These are phyloP conservation scores for Aureobasidium uvarum DNA, from an alignment of 2,329 filamentous ascomycete species.

Conservation along the genomic window DNA sequence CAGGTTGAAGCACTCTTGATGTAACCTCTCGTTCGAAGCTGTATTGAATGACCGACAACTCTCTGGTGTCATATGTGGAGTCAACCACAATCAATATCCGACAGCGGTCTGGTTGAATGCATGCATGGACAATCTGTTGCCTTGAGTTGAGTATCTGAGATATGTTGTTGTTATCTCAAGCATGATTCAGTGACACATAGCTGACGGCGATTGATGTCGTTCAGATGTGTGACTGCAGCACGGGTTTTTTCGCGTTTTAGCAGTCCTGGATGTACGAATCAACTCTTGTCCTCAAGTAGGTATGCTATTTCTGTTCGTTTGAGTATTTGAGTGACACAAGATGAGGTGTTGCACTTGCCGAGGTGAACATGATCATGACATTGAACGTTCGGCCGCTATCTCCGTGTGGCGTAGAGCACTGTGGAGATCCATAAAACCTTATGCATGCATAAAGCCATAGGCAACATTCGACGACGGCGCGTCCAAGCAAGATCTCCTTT, in stretches of 20 bases:
- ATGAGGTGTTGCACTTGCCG: neutral
- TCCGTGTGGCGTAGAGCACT: neutral
- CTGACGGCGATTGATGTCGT: neutral
- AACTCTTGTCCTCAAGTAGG: no score
- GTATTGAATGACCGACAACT: neutral
- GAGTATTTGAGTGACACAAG: neutral
- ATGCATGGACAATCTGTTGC: neutral
- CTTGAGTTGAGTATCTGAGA: neutral
- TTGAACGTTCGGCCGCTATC: neutral
- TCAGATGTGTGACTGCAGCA: neutral
- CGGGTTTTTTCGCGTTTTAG: neutral
- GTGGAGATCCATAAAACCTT: neutral
- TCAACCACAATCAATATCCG: neutral
- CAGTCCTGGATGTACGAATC: neutral
- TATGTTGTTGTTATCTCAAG: neutral
- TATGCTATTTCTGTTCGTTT: no score
- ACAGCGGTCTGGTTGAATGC: neutral
- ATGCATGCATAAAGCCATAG: neutral
- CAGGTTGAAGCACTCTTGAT: neutral
- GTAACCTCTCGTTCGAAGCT: neutral
- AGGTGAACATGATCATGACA: neutral
- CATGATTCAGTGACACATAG: constrained; percentile 6
- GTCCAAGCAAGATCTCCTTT: neutral
- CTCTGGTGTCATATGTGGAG: no score
- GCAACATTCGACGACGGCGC: neutral